Evolutionary conservation across 2,329 filamentous ascomycete species (phyloP).

Genomic region (Aureobasidium subglaciale): DNA sequence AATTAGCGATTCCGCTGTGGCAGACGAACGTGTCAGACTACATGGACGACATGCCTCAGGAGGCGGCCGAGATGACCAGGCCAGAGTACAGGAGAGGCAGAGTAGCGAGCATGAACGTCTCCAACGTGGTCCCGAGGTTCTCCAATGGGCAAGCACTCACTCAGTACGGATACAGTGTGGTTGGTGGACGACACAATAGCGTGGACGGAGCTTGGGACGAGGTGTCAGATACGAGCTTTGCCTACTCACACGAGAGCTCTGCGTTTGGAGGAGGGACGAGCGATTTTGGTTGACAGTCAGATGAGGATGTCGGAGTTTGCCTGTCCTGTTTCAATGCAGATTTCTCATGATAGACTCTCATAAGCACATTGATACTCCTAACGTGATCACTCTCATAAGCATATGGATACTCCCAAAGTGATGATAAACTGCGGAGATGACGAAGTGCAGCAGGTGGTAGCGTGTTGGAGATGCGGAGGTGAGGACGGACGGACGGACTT

Average conservation of each 20-base stretch:
- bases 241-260: conserved; percentile 3
- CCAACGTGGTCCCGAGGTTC: background rate
- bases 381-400: no score
- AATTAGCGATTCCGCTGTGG: background rate
- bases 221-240: conserved; percentile 3
- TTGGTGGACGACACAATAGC: background rate
- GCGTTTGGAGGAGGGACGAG: conserved; percentile 7
- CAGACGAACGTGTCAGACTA: background rate
- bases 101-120: background rate
- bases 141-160: background rate
- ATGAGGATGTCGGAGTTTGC: background rate
- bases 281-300: conserved; percentile 4
- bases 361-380: no score
- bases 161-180: background rate
- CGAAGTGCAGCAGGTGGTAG: no score
- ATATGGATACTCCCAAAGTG: no score
- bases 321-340: background rate
- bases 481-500: background rate
- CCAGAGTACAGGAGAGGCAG: background rate
- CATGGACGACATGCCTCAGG: background rate
- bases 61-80: conserved; percentile 3
- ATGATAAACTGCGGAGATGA: no score
- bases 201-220: background rate
- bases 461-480: background rate
- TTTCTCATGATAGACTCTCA: no score